Conservation (phyloP, 345 rosid species). For the Linum lewisii region DNA sequence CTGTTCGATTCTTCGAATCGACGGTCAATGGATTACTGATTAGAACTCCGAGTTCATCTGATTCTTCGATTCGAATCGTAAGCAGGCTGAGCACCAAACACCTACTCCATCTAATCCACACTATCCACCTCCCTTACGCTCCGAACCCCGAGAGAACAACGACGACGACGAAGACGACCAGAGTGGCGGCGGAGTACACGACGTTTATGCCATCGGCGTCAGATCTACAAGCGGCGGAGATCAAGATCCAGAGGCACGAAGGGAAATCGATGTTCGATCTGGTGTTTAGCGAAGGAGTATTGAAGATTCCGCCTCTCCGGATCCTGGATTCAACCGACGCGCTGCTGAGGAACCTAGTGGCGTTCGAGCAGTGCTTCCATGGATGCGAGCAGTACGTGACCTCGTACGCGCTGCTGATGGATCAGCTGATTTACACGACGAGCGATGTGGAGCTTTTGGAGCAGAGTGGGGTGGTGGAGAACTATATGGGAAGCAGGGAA, state of each 20-base stretch:
- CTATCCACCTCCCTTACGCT: background rate
- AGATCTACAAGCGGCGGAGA: background rate
- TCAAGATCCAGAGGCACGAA: background rate
- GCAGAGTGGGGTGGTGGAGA: background rate
- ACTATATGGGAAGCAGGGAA: background rate
- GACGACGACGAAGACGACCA: no score
- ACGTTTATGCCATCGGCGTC: background rate
- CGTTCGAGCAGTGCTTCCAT: slow-evolving; percentile 1
- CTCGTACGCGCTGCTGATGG: background rate
- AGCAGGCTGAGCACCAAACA: background rate
- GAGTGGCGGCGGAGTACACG: no score
- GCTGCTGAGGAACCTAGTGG: background rate
- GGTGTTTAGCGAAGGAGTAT: background rate
- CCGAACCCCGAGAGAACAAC: background rate
- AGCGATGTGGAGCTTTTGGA: background rate
- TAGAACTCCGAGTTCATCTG: background rate
- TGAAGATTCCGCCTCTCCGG: background rate
- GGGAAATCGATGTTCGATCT: background rate
- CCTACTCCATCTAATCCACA: background rate
- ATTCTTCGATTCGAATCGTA: background rate
- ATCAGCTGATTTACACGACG: background rate
- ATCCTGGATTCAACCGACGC: background rate
- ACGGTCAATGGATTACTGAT: background rate
- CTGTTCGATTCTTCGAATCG: background rate
- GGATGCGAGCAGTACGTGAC: background rate